phyloP scores from a whole-genome alignment of 202 grass and related monocot species.

The Brachypodium distachyon region DNA sequence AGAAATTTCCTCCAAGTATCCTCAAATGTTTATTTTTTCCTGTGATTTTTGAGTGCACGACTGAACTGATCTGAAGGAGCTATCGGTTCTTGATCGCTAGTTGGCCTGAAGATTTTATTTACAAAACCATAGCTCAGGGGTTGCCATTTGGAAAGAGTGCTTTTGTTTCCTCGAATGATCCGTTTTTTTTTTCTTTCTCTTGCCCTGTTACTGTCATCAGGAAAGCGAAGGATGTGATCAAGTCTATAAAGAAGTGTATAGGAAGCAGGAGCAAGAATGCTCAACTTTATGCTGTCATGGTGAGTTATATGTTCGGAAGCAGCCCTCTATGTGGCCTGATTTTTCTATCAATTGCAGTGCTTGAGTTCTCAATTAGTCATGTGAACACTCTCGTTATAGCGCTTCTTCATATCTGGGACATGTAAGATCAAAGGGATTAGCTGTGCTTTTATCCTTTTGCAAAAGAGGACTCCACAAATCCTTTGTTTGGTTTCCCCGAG shows the following conservation, averaged over 20 bases:
- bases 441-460: not conserved
- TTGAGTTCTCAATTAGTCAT: not conserved
- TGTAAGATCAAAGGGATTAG: not conserved
- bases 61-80: not conserved
- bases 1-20: no score
- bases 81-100: not conserved
- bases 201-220: conserved; percentile 37
- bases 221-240: conserved; percentile 89
- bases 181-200: not conserved
- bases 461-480: not conserved
- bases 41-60: conserved; percentile 11
- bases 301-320: conserved; percentile 21
- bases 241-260: conserved; percentile 73
- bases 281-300: conserved; percentile 86
- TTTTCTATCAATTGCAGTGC: not conserved
- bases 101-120: conserved; percentile 3
- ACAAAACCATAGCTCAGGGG: conserved; percentile 2
- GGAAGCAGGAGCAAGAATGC: conserved; percentile 59
- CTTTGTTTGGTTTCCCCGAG: not conserved
- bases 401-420: not conserved
- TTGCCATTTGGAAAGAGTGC: conserved; percentile 30
- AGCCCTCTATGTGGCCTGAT: not conserved
- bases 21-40: not conserved
- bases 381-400: not conserved
- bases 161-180: not conserved